Conservation (phyloP, 2,329 filamentous ascomycete species). For the Diaporthe nobilis region DNA sequence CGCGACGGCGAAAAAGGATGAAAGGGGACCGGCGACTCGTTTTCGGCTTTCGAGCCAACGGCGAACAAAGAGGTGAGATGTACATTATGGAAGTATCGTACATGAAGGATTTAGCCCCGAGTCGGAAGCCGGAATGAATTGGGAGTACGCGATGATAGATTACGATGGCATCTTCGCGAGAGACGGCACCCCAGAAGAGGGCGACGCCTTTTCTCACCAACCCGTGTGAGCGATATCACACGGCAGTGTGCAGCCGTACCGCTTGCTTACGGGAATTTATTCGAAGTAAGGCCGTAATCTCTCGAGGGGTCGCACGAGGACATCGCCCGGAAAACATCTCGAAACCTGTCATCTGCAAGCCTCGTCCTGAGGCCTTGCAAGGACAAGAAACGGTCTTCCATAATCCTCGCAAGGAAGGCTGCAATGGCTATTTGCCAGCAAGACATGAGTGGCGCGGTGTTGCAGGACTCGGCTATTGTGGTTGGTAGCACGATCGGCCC, state of each 20-base stretch:
- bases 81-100: constrained; percentile 15
- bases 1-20: background rate
- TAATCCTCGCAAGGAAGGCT: constrained; percentile 39
- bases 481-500: constrained; percentile 48
- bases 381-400: constrained; percentile 15
- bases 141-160: no score
- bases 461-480: constrained; percentile 39
- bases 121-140: background rate
- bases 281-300: constrained; percentile 47
- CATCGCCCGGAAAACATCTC: constrained; percentile 36
- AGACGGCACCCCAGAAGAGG: background rate
- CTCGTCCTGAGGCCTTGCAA: constrained; percentile 31
- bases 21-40: no score
- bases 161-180: background rate
- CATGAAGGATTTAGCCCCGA: background rate
- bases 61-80: background rate
- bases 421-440: constrained; percentile 38
- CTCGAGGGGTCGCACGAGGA: constrained; percentile 8
- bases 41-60: no score
- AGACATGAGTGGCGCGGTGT: constrained; percentile 39
- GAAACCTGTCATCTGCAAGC: constrained; percentile 47
- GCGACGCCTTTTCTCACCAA: constrained; percentile 12
- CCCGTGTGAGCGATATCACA: constrained; percentile 20
- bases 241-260: constrained; percentile 26
- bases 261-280: constrained; percentile 12